These are phyloP conservation scores for Tanozyma kutaoensis DNA, from an alignment of 805 yeast species.

Conservation along the genomic window DNA sequence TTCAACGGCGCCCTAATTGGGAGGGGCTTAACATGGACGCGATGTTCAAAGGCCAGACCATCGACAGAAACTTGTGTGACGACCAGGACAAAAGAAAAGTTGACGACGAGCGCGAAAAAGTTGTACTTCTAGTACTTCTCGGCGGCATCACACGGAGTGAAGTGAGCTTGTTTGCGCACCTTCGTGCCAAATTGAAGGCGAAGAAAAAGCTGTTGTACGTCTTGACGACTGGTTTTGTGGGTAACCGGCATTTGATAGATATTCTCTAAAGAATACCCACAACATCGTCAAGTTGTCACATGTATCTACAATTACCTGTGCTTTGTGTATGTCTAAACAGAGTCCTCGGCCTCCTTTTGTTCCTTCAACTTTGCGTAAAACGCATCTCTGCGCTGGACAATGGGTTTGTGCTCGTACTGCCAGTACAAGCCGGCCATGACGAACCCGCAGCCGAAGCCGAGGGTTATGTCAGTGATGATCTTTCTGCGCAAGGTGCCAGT, in stretches of 20 bases:
- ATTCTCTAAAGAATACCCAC: too few relatives aligned
- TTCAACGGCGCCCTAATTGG: constrained; percentile 29
- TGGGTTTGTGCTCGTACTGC: constrained; percentile 79
- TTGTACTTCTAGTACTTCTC: constrained; percentile 39
- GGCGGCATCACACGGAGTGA: constrained; percentile 90
- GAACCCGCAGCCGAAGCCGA: constrained; percentile 53
- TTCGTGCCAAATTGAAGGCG: constrained; percentile 35
- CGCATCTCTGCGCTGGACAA: constrained; percentile 66
- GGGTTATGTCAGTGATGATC: constrained; percentile 63
- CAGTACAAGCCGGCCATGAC: constrained; percentile 52
- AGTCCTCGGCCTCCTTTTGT: constrained; percentile 50
- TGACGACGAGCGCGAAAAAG: constrained; percentile 5
- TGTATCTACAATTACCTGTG: too few relatives aligned
- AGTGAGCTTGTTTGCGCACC: constrained; percentile 51
- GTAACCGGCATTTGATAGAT: too few relatives aligned
- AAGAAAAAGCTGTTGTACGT: too few relatives aligned
- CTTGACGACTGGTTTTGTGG: too few relatives aligned
- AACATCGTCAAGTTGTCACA: too few relatives aligned
- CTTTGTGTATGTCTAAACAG: constrained; percentile 6
- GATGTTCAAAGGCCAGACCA: constrained; percentile 26
- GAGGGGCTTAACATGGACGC: constrained; percentile 25
- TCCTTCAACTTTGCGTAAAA: constrained; percentile 73
- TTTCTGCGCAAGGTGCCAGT: constrained; percentile 73
- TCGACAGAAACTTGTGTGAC: constrained; percentile 22
- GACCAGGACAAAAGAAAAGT: constrained; percentile 9